Conservation (phyloP, 2,329 filamentous ascomycete genomes). For the Colletotrichum musicola region DNA sequence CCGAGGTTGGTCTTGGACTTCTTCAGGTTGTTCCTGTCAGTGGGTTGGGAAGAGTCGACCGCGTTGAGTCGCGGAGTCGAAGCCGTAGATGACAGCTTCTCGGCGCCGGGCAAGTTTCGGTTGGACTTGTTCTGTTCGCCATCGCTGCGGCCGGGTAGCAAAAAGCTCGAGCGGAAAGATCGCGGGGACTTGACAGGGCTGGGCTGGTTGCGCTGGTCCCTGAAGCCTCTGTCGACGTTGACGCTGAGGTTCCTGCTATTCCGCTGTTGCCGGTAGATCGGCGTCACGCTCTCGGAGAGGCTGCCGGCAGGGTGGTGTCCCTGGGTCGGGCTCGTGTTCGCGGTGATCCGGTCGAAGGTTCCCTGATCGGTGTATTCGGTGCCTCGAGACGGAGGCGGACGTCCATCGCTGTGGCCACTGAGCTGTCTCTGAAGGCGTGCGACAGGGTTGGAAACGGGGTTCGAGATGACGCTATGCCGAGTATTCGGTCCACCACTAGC, state of each 20-base stretch:
- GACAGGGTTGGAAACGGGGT: conserved; percentile 58
- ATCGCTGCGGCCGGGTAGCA: conserved; percentile 71
- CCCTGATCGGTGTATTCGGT: conserved; percentile 85
- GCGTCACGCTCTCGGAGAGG: conserved; percentile 82
- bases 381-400: conserved; percentile 78
- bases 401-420: conserved; percentile 63
- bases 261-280: conserved; percentile 67
- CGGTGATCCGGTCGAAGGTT: conserved; percentile 76
- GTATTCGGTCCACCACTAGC: conserved; percentile 56
- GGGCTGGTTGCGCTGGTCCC: conserved; percentile 63
- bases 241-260: conserved; percentile 63
- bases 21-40: conserved; percentile 30
- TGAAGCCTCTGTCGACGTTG: conserved; percentile 72
- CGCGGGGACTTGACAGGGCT: conserved; percentile 78
- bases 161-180: conserved; percentile 82
- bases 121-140: conserved; percentile 61
- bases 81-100: conserved; percentile 85
- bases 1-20: conserved; percentile 62
- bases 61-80: conserved; percentile 77
- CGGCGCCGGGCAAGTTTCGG: conserved; percentile 75
- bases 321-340: conserved; percentile 79
- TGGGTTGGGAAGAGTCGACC: conserved; percentile 51
- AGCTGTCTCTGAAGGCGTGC: conserved; percentile 49
- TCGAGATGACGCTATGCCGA: conserved; percentile 66
- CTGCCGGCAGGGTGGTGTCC: conserved; percentile 71